Percentiles rank a stretch among this genome's conserved stretches.
Evolutionary conservation across 2,329 filamentous ascomycete genomes (phyloP).

Genomic region (Talaromyces funiculosus): DNA sequence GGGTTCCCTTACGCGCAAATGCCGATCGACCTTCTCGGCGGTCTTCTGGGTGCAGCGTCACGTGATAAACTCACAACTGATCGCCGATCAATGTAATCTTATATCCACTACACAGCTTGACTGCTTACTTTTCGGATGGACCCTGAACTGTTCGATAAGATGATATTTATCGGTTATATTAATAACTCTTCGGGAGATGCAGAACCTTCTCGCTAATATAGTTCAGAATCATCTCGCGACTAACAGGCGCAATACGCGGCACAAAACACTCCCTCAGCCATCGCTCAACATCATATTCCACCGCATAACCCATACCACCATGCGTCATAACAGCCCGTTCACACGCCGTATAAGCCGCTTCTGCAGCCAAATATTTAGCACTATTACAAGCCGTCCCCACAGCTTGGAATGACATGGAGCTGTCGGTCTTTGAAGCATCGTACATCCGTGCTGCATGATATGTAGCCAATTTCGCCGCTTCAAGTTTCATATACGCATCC

Average conservation of each 20-base stretch:
- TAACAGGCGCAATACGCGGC: constrained; percentile 59
- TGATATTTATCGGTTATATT: background rate
- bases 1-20: background rate
- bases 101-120: background rate
- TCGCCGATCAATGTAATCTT: background rate
- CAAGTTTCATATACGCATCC: constrained; percentile 55
- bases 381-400: constrained; percentile 63
- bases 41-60: background rate
- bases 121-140: background rate
- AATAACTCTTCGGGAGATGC: constrained; percentile 40
- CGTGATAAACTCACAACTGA: background rate
- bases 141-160: background rate
- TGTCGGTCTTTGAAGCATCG: constrained; percentile 48
- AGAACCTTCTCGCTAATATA: constrained; percentile 47
- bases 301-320: constrained; percentile 60
- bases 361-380: constrained; percentile 61
- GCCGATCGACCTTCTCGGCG: background rate
- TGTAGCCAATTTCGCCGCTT: constrained; percentile 56
- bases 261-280: constrained; percentile 59
- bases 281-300: constrained; percentile 58
- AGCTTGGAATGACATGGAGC: constrained; percentile 48
- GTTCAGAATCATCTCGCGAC: constrained; percentile 70
- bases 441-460: constrained; percentile 57
- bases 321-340: constrained; percentile 53
- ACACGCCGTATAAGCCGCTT: constrained; percentile 56